Base-by-base conservation (phyloP, 352 stramenopile genomes). In the Globisporangium sylvaticum region DNA sequence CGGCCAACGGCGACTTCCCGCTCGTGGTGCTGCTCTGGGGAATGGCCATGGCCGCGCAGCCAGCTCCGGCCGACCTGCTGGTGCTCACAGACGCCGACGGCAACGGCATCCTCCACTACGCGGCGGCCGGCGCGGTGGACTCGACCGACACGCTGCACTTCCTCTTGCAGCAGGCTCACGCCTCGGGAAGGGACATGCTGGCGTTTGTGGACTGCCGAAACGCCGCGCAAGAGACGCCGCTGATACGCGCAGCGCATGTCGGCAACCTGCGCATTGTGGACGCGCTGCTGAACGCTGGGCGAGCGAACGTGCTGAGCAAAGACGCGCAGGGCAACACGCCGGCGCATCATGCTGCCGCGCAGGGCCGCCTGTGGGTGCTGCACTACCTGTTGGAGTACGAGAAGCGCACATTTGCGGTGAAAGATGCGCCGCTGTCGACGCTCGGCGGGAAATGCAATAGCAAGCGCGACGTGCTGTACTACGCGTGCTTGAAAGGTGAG, bases 11-110 rank as follows among this genome's bases (percentile, higher is more conserved):
- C 29, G 84, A 95, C 69, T 95, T 95, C 62, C 87, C 87, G 54
- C 84, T 95, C 15, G 82, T 95, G 20, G 87, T 95, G 57, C 72
- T 95, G 62, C 74, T 95, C 4, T 95, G 87, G 87, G 87, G 87
- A 10, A 95, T 95, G 84, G 82, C 84, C 6, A 85, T 91, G 72
- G 87, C 84, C 9, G 72, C 75, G 71, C 80, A 87, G 58, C 83
- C 81, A 3, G 44, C 71, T 55, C 77, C 78, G 4, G 76, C 76
- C 1, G 81, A 93, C 61, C 61, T 93, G 62, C 66, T 91, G 39
- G 71, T 64, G 18, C 71, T 71, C 15, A 68, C 68, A 25, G 87
- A 95, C 70, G 58, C 54, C 2, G 25, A 69, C 31, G 77, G 78
- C 32, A 95, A 93, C 72, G 66, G 68, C 0, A 66, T 91, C 32